Percentiles rank a stretch among this genome's conserved stretches.
Evolutionary conservation across 331 rosid genomes (phyloP).

Genomic region (Telfairia occidentalis): DNA sequence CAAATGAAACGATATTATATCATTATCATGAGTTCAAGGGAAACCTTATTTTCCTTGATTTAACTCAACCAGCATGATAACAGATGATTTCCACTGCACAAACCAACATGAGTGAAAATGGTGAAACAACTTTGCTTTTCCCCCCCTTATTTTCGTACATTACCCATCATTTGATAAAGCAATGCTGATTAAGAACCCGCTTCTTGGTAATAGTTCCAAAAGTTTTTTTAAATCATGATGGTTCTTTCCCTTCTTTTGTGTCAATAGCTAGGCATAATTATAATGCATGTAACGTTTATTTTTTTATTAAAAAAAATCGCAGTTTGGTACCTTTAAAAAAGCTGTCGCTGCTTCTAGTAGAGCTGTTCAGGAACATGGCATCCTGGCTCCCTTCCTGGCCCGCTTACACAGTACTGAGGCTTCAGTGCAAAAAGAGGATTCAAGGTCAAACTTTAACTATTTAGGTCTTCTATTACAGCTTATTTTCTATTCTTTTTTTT

Average conservation of each 20-base stretch:
- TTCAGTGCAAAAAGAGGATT: constrained; percentile 37
- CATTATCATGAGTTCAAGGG: not conserved
- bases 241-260: not conserved
- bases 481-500: not conserved
- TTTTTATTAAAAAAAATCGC: constrained; percentile 17
- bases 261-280: not conserved
- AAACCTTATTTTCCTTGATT: not conserved
- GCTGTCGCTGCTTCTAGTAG: constrained; percentile 26
- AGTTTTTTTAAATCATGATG: not conserved
- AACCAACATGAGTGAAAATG: not conserved
- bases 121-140: not conserved
- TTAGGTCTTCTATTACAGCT: not conserved
- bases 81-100: not conserved
- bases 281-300: not conserved
- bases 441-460: constrained; percentile 25
- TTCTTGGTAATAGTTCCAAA: not conserved
- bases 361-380: constrained; percentile 29
- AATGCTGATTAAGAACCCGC: not conserved
- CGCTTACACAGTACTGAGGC: constrained; percentile 36
- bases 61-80: not conserved
- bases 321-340: constrained; percentile 43
- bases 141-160: not conserved
- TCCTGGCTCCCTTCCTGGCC: constrained; percentile 30
- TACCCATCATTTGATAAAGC: not conserved
- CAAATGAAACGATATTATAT: not conserved